These are phyloP conservation scores for Cercospora sp. DNA, from an alignment of 2,329 filamentous ascomycete species.

Conservation along the genomic window DNA sequence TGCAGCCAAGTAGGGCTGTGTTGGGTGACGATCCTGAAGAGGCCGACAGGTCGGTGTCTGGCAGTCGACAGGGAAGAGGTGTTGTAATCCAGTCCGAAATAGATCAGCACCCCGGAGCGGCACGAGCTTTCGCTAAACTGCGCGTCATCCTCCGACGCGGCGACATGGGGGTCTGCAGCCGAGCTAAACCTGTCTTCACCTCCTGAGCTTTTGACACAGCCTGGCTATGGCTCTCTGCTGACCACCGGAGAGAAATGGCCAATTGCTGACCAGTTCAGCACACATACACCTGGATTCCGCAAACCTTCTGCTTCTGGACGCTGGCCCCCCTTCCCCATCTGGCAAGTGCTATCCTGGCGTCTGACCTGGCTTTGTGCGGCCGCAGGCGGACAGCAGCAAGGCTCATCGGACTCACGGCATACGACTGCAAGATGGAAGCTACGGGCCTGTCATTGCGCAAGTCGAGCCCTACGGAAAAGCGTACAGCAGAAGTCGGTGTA, in stretches of 20 bases:
- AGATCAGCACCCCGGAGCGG: slow-evolving; percentile 2
- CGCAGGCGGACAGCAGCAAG: not conserved
- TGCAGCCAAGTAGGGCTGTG: not conserved
- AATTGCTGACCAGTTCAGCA: not conserved
- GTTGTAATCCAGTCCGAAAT: not conserved
- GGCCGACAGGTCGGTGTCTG: not conserved
- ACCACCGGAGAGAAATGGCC: not conserved
- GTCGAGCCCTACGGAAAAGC: not conserved
- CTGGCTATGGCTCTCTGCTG: not conserved
- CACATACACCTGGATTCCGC: not conserved
- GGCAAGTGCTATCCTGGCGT: not conserved
- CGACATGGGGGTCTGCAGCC: not conserved
- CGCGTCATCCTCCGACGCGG: not conserved
- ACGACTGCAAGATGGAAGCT: not conserved
- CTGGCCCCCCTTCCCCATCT: not conserved
- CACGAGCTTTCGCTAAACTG: slow-evolving; percentile 9
- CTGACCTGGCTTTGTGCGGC: not conserved
- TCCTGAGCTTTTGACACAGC: not conserved
- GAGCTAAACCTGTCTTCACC: not conserved
- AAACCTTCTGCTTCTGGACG: not conserved
- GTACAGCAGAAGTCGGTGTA: no score
- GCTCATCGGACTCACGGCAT: no score
- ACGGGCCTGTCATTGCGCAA: not conserved
- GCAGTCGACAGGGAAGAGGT: slow-evolving; percentile 2
- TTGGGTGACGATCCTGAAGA: not conserved